Conservation (phyloP, 768 basidiomycete species). For the Rhodotorula graminis region DNA sequence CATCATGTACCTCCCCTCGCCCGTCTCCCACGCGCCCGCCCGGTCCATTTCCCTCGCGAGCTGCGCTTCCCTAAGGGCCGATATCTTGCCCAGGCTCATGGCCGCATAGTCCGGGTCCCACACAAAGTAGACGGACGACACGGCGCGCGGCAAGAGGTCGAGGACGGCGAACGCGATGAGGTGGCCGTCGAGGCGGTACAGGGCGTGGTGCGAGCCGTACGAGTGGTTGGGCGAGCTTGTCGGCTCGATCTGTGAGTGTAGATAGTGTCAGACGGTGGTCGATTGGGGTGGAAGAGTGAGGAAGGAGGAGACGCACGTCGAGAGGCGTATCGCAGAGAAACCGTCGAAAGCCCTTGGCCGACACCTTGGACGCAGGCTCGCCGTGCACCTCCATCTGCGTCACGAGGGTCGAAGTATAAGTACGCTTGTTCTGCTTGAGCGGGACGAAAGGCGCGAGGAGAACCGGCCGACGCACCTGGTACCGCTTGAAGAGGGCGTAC, state of each 20-base stretch:
- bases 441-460: too few species aligned
- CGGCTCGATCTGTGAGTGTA: constrained; percentile 51
- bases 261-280: not conserved
- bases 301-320: constrained; percentile 52
- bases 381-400: constrained; percentile 63
- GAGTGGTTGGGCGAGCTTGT: constrained; percentile 54
- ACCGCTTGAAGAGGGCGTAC: constrained; percentile 67
- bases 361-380: constrained; percentile 54
- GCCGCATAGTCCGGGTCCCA: constrained; percentile 68
- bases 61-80: constrained; percentile 73
- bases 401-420: not conserved
- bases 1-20: constrained; percentile 72
- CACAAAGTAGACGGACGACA: constrained; percentile 82
- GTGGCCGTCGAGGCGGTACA: constrained; percentile 74
- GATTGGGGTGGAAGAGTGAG: not conserved
- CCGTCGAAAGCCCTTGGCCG: constrained; percentile 43
- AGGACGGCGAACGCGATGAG: constrained; percentile 81
- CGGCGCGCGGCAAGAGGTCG: constrained; percentile 80
- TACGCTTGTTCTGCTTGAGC: too few species aligned
- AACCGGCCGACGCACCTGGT: constrained; percentile 50
- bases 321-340: constrained; percentile 81
- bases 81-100: constrained; percentile 78
- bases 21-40: constrained; percentile 57
- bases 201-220: constrained; percentile 90
- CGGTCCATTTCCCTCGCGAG: constrained; percentile 69